Evolutionary conservation across 73 alveolate species (phyloP).

Genomic region (Paraurostyla sp.): DNA sequence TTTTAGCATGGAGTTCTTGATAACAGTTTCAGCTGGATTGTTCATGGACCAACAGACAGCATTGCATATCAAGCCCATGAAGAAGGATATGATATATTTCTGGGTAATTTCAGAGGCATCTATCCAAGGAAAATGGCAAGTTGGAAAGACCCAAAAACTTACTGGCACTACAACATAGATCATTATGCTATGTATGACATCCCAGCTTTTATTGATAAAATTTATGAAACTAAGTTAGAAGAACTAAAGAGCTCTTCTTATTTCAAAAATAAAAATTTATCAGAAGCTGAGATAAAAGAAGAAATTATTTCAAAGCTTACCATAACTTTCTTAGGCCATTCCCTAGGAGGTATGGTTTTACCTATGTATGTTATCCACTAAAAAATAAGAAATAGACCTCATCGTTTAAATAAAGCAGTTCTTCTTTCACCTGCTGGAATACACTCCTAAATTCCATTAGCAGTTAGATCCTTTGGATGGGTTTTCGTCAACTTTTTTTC

Average conservation of each 20-base stretch:
- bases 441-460: conserved; percentile 27
- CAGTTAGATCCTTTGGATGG: conserved; percentile 35
- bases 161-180: conserved; percentile 61
- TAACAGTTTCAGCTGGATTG: conserved; percentile 62
- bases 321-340: conserved; percentile 54
- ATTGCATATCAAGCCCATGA: conserved; percentile 54
- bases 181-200: conserved; percentile 45
- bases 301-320: conserved; percentile 24
- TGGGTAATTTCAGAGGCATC: conserved; percentile 68
- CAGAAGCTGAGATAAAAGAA: conserved; percentile 25
- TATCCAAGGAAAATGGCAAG: conserved; percentile 59
- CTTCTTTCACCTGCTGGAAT: conserved; percentile 67
- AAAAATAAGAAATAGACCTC: background rate
- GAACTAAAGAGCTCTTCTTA: conserved; percentile 2
- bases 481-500: background rate
- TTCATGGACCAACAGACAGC: conserved; percentile 61
- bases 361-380: conserved; percentile 43
- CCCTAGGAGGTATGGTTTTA: conserved; percentile 58
- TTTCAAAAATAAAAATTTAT: background rate
- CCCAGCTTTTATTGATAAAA: conserved; percentile 51
- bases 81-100: conserved; percentile 59
- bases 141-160: conserved; percentile 13
- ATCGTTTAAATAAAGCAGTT: conserved; percentile 15
- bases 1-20: conserved; percentile 65
- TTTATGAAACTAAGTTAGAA: background rate